These are phyloP conservation scores for Globisporangium sylvaticum DNA, from an alignment of 352 stramenopile genomes.

Conservation along the genomic window DNA sequence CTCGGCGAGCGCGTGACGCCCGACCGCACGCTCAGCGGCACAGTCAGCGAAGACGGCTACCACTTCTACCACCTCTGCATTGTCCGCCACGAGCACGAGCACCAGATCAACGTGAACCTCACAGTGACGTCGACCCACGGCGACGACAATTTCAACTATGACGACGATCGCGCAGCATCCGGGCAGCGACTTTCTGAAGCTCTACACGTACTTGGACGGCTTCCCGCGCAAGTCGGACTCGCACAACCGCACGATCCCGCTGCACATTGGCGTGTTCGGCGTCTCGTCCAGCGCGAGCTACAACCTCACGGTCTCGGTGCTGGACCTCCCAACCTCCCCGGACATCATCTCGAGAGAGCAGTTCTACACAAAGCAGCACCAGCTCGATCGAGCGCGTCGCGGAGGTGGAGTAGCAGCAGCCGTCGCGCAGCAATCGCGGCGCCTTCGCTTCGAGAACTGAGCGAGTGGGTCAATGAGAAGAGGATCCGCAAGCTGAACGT, in stretches of 20 bases:
- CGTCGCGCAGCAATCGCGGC: background rate
- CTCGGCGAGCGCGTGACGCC: slow-evolving; percentile 49
- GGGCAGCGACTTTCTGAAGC: slow-evolving; percentile 51
- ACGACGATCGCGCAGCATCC: slow-evolving; percentile 61
- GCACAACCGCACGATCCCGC: slow-evolving; percentile 44
- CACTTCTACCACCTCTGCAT: slow-evolving; percentile 78
- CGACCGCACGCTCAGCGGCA: slow-evolving; percentile 67
- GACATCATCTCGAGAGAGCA: slow-evolving; percentile 44
- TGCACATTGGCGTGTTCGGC: slow-evolving; percentile 72
- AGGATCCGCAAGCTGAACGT: background rate
- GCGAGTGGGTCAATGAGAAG: background rate
- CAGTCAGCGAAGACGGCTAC: slow-evolving; percentile 44
- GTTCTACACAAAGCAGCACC: slow-evolving; percentile 57
- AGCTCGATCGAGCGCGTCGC: slow-evolving; percentile 13
- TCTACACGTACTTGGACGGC: slow-evolving; percentile 77
- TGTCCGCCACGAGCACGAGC: slow-evolving; percentile 69
- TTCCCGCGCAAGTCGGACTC: slow-evolving; percentile 55
- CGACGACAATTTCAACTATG: slow-evolving; percentile 8
- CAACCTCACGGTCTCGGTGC: slow-evolving; percentile 52
- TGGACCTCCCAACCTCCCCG: slow-evolving; percentile 47
- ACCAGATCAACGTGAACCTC: slow-evolving; percentile 67
- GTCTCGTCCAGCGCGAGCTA: slow-evolving; percentile 30
- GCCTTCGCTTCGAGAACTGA: slow-evolving; percentile 1
- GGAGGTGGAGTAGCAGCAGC: background rate
- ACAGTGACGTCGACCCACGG: slow-evolving; percentile 15